These are phyloP conservation scores for Boletus fagicola DNA, from an alignment of 768 basidiomycete species.

Conservation along the genomic window DNA sequence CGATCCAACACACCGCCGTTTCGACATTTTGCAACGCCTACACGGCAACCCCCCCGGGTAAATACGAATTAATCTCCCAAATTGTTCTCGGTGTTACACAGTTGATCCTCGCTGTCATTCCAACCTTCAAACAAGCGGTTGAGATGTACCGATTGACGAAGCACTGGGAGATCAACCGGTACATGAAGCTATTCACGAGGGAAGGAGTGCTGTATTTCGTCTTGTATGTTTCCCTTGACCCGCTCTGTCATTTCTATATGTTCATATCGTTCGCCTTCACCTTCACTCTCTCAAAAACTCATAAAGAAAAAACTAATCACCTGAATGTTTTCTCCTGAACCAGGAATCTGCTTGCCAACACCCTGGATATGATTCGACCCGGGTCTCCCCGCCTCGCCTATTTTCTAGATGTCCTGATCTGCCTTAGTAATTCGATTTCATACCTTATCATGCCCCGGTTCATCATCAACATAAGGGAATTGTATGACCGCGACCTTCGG, in stretches of 20 bases:
- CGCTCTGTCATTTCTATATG: background rate
- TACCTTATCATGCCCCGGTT: background rate
- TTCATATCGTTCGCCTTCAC: no score
- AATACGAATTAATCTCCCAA: conserved; percentile 1
- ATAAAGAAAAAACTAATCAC: no score
- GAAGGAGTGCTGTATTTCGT: conserved; percentile 15
- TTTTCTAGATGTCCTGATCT: background rate
- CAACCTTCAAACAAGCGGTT: no score
- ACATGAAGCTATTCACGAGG: background rate
- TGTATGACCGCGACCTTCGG: background rate
- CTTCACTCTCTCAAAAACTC: no score
- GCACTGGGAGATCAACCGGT: conserved; percentile 3
- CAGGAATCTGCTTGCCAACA: no score
- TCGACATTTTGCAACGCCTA: no score
- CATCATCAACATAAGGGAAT: background rate
- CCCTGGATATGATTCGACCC: no score
- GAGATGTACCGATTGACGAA: conserved; percentile 9
- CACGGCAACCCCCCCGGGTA: no score
- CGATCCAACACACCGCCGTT: background rate
- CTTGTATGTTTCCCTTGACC: conserved; percentile 2
- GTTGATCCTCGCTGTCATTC: background rate
- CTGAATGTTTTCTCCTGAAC: no score
- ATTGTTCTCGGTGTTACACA: background rate
- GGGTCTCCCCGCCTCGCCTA: no score
- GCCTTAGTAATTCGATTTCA: background rate